Evolutionary conservation across 257 asterid genomes (phyloP).

Genomic region (Solanum peruvianum): DNA sequence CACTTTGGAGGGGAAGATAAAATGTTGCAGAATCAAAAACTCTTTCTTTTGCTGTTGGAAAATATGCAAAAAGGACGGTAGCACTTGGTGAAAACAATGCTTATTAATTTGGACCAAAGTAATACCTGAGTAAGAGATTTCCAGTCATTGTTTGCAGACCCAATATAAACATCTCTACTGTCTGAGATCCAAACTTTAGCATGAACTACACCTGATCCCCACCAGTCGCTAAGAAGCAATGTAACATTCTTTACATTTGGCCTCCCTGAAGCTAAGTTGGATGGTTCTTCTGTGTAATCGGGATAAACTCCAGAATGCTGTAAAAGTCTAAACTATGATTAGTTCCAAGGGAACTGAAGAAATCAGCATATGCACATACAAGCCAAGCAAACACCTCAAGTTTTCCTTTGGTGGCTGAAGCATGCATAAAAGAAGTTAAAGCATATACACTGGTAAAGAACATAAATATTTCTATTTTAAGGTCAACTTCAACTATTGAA

Average conservation of each 20-base stretch:
- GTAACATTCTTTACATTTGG: constrained; percentile 69
- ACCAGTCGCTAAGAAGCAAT: constrained; percentile 59
- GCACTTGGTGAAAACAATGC: not conserved
- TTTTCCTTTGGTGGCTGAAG: not conserved
- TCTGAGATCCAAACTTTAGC: constrained; percentile 93
- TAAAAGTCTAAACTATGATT: constrained; percentile 37
- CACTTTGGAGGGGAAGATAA: not conserved
- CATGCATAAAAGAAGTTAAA: not conserved
- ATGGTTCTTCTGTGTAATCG: constrained; percentile 63
- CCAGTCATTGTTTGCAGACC: constrained; percentile 93
- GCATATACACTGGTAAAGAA: not conserved
- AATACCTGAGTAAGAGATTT: constrained; percentile 82
- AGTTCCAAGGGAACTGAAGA: constrained; percentile 6
- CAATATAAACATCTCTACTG: constrained; percentile 56
- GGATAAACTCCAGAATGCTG: constrained; percentile 94
- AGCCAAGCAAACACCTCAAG: not conserved
- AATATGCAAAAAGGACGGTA: not conserved
- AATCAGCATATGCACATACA: not conserved
- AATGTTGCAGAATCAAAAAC: not conserved
- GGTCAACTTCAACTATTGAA: not conserved
- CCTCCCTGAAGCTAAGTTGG: constrained; percentile 58
- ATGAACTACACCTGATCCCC: constrained; percentile 86
- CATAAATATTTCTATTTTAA: not conserved
- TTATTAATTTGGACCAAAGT: not conserved
- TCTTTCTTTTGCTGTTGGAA: not conserved